phyloP scores from a whole-genome alignment of 1,139 yeast species.

The Petasospora fabianii region DNA sequence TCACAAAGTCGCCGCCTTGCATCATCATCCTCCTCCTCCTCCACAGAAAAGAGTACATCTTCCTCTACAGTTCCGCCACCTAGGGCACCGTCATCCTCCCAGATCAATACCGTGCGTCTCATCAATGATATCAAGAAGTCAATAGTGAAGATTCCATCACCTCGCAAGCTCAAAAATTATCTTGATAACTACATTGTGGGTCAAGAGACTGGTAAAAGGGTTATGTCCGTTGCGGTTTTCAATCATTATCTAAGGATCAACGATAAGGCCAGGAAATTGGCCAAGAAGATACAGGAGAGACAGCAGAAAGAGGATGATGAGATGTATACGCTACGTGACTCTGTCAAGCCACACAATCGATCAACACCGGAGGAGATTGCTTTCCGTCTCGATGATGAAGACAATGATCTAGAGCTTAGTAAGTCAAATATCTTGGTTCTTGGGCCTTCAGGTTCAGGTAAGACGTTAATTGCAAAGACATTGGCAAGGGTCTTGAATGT shows the following conservation, averaged over 20 bases:
- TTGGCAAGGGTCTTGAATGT: conserved; percentile 46
- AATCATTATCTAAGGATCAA: conserved; percentile 46
- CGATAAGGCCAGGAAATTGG: conserved; percentile 32
- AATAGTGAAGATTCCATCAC: conserved; percentile 37
- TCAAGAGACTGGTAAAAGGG: conserved; percentile 48
- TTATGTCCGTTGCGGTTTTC: conserved; percentile 53
- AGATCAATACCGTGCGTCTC: no score
- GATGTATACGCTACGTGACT: conserved; percentile 23
- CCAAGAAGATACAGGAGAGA: conserved; percentile 18
- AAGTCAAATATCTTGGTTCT: conserved; percentile 48
- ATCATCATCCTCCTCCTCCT: no score
- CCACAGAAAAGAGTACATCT: no score
- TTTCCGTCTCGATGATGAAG: conserved; percentile 24
- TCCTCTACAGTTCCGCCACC: no score
- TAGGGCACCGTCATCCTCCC: no score
- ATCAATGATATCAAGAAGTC: conserved; percentile 14
- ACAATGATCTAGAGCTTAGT: conserved; percentile 39
- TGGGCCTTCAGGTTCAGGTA: conserved; percentile 58
- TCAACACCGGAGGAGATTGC: conserved; percentile 31
- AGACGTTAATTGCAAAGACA: conserved; percentile 49
- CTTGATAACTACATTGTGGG: conserved; percentile 49
- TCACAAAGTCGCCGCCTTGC: no score
- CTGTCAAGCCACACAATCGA: conserved; percentile 29
- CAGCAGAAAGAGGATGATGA: conserved; percentile 23
- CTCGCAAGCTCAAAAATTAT: conserved; percentile 38